These are phyloP conservation scores for Rhizopogon hawkerae DNA, from an alignment of 1,284 basidiomycete species.

Conservation along the genomic window DNA sequence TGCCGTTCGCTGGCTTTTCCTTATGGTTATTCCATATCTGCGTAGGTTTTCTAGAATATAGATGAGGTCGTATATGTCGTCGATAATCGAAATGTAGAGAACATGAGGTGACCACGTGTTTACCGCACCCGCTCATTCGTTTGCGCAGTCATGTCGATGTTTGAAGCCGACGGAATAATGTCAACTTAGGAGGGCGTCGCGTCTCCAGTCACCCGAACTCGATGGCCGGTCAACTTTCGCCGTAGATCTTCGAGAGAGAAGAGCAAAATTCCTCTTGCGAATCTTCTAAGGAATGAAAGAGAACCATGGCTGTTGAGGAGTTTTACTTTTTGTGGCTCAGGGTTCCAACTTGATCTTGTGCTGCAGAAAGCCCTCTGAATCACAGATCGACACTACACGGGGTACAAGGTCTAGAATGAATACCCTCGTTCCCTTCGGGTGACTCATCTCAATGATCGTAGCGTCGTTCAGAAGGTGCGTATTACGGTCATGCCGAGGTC, in stretches of 20 bases:
- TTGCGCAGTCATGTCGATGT: background rate
- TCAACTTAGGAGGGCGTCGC: too few species aligned
- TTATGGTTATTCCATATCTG: slow-evolving; percentile 33
- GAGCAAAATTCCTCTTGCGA: background rate
- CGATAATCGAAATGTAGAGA: slow-evolving; percentile 6
- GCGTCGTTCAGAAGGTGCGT: background rate
- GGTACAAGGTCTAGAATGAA: background rate
- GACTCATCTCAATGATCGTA: background rate
- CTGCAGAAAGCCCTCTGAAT: background rate
- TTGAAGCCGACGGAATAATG: too few species aligned
- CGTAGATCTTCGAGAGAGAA: background rate
- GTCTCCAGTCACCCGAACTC: too few species aligned
- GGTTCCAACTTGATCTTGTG: background rate
- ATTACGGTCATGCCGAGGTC: background rate
- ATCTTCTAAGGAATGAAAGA: background rate
- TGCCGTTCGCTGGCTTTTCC: slow-evolving; percentile 30
- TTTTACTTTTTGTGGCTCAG: background rate
- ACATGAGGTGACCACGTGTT: slow-evolving; percentile 16
- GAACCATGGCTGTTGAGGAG: background rate
- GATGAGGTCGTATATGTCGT: slow-evolving; percentile 10
- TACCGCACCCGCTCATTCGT: background rate
- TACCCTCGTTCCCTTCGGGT: background rate
- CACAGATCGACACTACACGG: background rate
- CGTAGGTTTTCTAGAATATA: slow-evolving; percentile 27
- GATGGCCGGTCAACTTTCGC: background rate